Evolutionary conservation across 352 stramenopile species (phyloP), one percentile per base, ranked within the genome.

Genomic region (Peronospora belbahrii): DNA sequence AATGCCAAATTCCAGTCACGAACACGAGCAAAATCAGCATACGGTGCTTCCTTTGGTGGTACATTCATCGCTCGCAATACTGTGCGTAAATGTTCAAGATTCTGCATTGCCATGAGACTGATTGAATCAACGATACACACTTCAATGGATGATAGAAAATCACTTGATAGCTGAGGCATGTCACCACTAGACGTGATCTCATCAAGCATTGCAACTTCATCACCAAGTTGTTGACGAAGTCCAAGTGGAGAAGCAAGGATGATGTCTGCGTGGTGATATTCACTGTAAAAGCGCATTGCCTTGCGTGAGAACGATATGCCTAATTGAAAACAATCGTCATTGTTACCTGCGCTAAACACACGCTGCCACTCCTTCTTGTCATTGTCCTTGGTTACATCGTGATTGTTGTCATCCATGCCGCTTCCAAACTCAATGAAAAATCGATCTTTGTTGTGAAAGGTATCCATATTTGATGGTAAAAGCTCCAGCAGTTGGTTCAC

Each of bases 311-410:
- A 69, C 3, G 76, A 83, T 18, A 90, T 35, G 0, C 79, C 79
- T 23, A 88, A 59, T 46, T 90, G 79, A 52, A 90, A 90, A 38
- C 65, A 82, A 61, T 90, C 79, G 56, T 90, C 79, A 44, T 86
- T 87, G 56, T 90, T 88, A 28, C 79, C 79, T 6, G 72, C 56
- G 5, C 59, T 43, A 25, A 90, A 88, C 17, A 90, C 73, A 11
- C 71, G 62, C 48, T 88, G 76, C 79, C 79, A 90, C 46, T 84
- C 74, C 36, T 84, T 84, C 34, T 70, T 50, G 10, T 51, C 61
- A 14, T 66, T 50, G 5, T 67, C 59, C 3, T 63, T 44, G 2
- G 48, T 42, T 0, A 45, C 7, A 3, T 27, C 28, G 1, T 55
- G 23, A 0, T 67, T 48, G 0, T 65, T 48, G 6, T 53, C 59